Base-by-base conservation (phyloP, 257 asterid species). In the Hygrophila difformis region DNA sequence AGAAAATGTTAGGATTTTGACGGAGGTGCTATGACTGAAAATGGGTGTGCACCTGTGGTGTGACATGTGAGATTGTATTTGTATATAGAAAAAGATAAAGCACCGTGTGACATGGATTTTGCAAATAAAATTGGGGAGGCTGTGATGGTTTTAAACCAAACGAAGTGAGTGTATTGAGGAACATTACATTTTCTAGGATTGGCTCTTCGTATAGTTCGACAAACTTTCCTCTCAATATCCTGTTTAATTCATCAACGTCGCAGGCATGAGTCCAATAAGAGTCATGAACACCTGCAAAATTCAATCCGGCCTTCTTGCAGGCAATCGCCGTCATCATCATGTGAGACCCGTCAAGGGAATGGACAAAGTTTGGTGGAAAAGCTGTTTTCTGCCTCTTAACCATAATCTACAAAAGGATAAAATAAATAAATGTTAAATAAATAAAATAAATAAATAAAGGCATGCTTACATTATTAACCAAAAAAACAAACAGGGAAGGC, bases 311-410 rank as follows among this genome's bases (percentile, higher is more conserved):
- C 21, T 67, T 74, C 66, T 64, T 77, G 88, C 98, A 89, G 28
- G 96, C 96, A 37, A 79, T 68, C 17, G 98, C 96, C 12, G 96
- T 89, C 98, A 89, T 89, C 98, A 89, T 89, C 98, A 89, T 89
- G 56, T 89, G 98, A 26, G 98, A 75, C 61, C 98, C 86, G 59
- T 89, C 98, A 17, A 89, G 96, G 19, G 98, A 89, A 59, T 89
- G 98, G 55, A 89, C 94, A 62, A 89, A 89, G 60, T 89, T 89
- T 1, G 98, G 98, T 33, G 98, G 94, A 62, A 89, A 89, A 45
- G 98, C 98, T 24, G 98, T 85, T 59, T 76, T 74, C 56, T 89
- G 98, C 76, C 94, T 71, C 80, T 70, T 79, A 42, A 60, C 98
- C 92, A 89, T 77, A 58, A 89, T 74, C 98, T 89, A 60, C 53